phyloP scores from a whole-genome alignment of 1,139 yeast species.

The Debaryomycetaceae sp. region DNA sequence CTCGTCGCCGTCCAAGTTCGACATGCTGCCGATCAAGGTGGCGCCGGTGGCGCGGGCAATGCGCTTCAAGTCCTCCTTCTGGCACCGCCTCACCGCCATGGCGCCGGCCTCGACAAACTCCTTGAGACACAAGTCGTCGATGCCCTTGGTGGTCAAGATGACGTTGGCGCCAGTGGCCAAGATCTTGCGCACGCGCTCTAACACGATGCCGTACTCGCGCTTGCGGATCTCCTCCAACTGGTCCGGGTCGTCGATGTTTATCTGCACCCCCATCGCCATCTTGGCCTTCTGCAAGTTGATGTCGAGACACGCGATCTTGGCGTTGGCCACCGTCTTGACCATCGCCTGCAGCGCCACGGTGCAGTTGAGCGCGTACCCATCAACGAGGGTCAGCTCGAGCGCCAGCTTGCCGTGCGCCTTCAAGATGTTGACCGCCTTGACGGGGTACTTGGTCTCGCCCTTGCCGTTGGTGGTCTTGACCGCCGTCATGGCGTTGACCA shows the following conservation, averaged over 20 bases:
- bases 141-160: conserved; percentile 94
- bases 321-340: conserved; percentile 68
- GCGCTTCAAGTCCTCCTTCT: conserved; percentile 92
- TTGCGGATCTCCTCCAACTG: conserved; percentile 93
- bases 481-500: conserved; percentile 92
- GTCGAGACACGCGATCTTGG: conserved; percentile 91
- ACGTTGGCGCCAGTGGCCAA: conserved; percentile 95
- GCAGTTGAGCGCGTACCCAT: conserved; percentile 96
- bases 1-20: conserved; percentile 97
- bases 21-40: conserved; percentile 77
- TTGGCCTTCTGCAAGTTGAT: conserved; percentile 92
- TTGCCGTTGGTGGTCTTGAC: conserved; percentile 86
- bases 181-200: conserved; percentile 85
- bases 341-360: conserved; percentile 98
- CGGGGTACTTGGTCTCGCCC: conserved; percentile 92
- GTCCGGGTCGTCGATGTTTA: conserved; percentile 95
- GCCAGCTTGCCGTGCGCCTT: conserved; percentile 97
- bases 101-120: conserved; percentile 94
- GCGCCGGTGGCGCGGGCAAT: conserved; percentile 99
- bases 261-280: conserved; percentile 98
- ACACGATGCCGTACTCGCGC: conserved; percentile 86
- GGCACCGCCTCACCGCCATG: conserved; percentile 97
- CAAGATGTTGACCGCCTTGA: conserved; percentile 91
- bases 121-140: conserved; percentile 93
- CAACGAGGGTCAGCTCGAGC: conserved; percentile 75